A percentile compares a stretch with the other conserved stretches of the same genome.
Conservation (phyloP, 805 yeast species). For the Wickerhamomyces subpelliculosus region DNA sequence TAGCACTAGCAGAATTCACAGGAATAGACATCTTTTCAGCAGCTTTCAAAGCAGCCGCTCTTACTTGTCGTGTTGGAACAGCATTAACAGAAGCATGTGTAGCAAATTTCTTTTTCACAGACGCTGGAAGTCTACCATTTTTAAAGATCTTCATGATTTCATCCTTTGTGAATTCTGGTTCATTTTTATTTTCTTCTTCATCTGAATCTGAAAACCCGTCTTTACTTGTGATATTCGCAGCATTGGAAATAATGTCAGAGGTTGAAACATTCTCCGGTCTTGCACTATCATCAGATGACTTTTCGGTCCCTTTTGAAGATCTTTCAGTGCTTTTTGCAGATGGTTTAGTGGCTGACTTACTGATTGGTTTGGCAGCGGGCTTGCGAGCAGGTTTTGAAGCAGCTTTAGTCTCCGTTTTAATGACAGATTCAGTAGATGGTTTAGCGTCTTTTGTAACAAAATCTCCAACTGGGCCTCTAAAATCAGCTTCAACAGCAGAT, state of each 20-base stretch:
- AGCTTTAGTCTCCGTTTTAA: too few relatives aligned
- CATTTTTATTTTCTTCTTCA: conserved; percentile 11
- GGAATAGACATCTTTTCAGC: background rate
- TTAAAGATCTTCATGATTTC: conserved; percentile 11
- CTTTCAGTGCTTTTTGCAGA: too few relatives aligned
- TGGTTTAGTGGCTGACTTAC: too few relatives aligned
- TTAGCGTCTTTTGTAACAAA: too few relatives aligned
- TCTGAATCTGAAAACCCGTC: conserved; percentile 11
- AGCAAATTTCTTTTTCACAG: conserved; percentile 5
- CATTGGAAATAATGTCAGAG: background rate
- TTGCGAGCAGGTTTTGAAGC: too few relatives aligned
- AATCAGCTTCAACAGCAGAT: too few relatives aligned
- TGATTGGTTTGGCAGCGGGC: too few relatives aligned
- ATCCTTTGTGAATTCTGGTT: conserved; percentile 15
- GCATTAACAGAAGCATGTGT: background rate
- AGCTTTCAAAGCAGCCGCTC: conserved; percentile 7
- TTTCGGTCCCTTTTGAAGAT: too few relatives aligned
- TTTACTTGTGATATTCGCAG: background rate
- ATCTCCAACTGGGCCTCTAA: too few relatives aligned
- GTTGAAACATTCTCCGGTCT: background rate
- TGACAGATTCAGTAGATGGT: too few relatives aligned
- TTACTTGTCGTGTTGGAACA: background rate
- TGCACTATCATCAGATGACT: background rate
- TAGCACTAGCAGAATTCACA: background rate
- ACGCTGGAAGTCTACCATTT: conserved; percentile 11